Base-by-base conservation (phyloP, 2,329 filamentous ascomycete species). In the Talaromyces sp. region DNA sequence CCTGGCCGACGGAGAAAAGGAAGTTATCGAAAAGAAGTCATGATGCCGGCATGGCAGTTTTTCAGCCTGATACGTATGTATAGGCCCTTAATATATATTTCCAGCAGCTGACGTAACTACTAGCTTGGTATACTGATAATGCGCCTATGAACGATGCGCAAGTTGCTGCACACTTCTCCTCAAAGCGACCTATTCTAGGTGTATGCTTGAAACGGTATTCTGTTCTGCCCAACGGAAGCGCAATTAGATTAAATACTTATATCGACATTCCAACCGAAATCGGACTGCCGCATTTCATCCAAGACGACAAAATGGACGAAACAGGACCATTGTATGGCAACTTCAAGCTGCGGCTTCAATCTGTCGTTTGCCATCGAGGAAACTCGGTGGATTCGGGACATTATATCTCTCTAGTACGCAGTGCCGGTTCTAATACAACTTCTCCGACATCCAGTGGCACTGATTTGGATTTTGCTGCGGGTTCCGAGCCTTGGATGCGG, bases 21-120 rank as follows among this genome's bases (percentile, higher is more conserved):
- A 44, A 81, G 78, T 36, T 75, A 83, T 56, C 75, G 83, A 65
- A 96, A 94, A 71, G 93, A 96, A 69, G 90, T 98, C 14, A 88
- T 94, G 62, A 96, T 98, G 80, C 94, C 94, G 42, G 95, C 95
- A 1, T 98, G 93, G 92, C 94, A 97, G 70, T 96, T 98, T 71
- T 98, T 97, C 77, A 92, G 90, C 70, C 80, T 98, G 30, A 92
- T 97, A 68, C 93, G 90, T 92, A 79, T 78, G 89, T 82, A 44
- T 14, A 10, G 4, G 36, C n/a, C 58, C 16, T 9, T 12, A 33
- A 14, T 14, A 34, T 53, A 28, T 10, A 4, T 9, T 10, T 58
- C 3, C 1, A 4, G n/a, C 10, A 5, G n/a, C 57, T 64, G 47
- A 64, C 42, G n/a, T 18, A 2, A 23, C 16, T 27, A 27, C 30